These are phyloP conservation scores for Lagenaria siceraria DNA, from an alignment of 306 rosid species.

Conservation along the genomic window DNA sequence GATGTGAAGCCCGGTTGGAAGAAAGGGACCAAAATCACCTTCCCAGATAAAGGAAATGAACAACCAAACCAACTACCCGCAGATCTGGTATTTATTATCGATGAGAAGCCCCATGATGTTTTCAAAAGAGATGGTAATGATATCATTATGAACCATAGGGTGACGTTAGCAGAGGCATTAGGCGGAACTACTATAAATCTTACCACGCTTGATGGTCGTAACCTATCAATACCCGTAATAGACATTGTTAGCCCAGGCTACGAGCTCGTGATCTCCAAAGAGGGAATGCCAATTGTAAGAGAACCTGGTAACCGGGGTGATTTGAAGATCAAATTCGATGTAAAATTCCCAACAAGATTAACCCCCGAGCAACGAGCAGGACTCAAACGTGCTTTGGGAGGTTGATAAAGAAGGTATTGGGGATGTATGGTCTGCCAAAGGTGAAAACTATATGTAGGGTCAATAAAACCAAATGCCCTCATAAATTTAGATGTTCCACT, in stretches of 20 bases:
- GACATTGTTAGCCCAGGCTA: slow-evolving; percentile 74
- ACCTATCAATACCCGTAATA: slow-evolving; percentile 37
- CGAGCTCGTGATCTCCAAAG: slow-evolving; percentile 50
- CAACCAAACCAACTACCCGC: slow-evolving; percentile 62
- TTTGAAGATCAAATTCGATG: slow-evolving; percentile 69
- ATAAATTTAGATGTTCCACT: neutral
- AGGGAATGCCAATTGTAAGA: slow-evolving; percentile 84
- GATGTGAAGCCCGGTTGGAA: slow-evolving; percentile 97
- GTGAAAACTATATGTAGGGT: neutral
- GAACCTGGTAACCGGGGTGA: slow-evolving; percentile 70
- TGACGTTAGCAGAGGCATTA: slow-evolving; percentile 70
- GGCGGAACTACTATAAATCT: slow-evolving; percentile 63
- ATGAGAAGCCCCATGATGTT: slow-evolving; percentile 69
- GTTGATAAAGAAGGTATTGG: slow-evolving; percentile 14
- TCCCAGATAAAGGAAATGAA: slow-evolving; percentile 89
- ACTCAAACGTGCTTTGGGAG: slow-evolving; percentile 46
- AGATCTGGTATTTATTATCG: slow-evolving; percentile 79
- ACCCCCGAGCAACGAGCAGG: slow-evolving; percentile 64
- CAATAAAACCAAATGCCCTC: neutral
- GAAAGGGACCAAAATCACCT: slow-evolving; percentile 89
- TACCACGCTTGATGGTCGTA: slow-evolving; percentile 46
- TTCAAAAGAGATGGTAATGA: slow-evolving; percentile 80
- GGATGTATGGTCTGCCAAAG: neutral
- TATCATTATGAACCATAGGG: slow-evolving; percentile 46
- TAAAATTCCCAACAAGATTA: slow-evolving; percentile 60